Evolutionary conservation across 129 eudicot species (phyloP), one percentile per base, ranked within the genome.

Genomic region (Flaveria ramosissima): DNA sequence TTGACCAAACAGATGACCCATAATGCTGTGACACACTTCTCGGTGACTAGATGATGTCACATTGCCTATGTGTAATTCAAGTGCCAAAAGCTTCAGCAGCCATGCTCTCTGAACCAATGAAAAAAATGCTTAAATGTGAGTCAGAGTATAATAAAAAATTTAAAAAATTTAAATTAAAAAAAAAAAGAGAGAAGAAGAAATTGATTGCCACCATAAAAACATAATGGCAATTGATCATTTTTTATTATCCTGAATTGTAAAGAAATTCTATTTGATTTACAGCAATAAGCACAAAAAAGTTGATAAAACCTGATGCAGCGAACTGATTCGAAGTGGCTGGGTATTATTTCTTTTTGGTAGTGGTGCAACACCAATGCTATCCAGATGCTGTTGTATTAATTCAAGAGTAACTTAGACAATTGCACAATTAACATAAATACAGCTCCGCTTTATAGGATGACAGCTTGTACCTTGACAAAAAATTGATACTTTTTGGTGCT

Each of bases 321-420:
- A 88, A 90, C 99, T 91, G 79, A 91, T 95, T n/a, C 99, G 97
- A 76, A 88, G 88, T 73, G 97, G 87, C 83, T 91, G 99, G 16
- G 82, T 72, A 84, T 32, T 77, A 78, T 82, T 94, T 83, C 99
- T 88, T 83, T 82, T 89, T 66, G 99, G 99, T 48, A 95, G 92
- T 68, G 92, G 90, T 55, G 96, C 90, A 71, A 89, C 82, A 68
- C 96, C 97, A 79, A 95, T 78, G 53, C 84, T 79, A 78, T 86
- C 92, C 83, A 95, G 81, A 77, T 95, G 99, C 99, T 95, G 90
- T 72, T 61, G 78, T 42, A 70, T 65, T 14, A 74, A 62, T 26
- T 78, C 21, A 70, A 30, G 15, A 21, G 23, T 70, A 63, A 68
- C 15, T 52, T 23, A 26, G 61, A 55, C 43, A 76, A 19, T 43